Percentiles rank a stretch among this genome's conserved stretches.
Evolutionary conservation across 2,329 filamentous ascomycete species (phyloP).

Genomic region (Bipolaris gigantea): DNA sequence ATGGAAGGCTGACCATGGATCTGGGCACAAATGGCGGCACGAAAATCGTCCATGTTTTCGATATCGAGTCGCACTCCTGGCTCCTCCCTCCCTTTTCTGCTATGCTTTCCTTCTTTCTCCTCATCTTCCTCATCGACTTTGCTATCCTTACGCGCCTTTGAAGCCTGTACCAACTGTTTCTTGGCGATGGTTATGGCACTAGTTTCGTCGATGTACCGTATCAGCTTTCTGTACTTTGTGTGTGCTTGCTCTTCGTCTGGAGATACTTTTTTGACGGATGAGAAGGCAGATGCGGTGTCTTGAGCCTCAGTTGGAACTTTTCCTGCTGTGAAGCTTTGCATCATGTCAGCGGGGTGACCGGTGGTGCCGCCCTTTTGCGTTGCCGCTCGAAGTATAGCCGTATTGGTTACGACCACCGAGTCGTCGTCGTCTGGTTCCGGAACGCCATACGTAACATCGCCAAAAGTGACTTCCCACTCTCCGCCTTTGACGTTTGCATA

Average conservation of each 20-base stretch:
- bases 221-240: slow-evolving; percentile 47
- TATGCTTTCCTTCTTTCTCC: slow-evolving; percentile 20
- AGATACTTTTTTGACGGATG: slow-evolving; percentile 48
- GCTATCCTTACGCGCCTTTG: slow-evolving; percentile 29
- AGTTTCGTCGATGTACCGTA: slow-evolving; percentile 40
- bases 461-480: slow-evolving; percentile 56
- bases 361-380: slow-evolving; percentile 12
- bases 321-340: slow-evolving; percentile 47
- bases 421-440: slow-evolving; percentile 44
- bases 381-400: slow-evolving; percentile 52
- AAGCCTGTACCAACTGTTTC: slow-evolving; percentile 27
- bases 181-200: slow-evolving; percentile 36
- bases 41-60: slow-evolving; percentile 47
- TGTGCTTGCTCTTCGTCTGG: slow-evolving; percentile 51
- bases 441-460: slow-evolving; percentile 29
- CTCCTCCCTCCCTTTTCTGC: slow-evolving; percentile 3
- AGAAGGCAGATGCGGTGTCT: slow-evolving; percentile 41
- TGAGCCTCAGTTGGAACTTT: slow-evolving; percentile 35
- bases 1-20: slow-evolving; percentile 54
- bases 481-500: slow-evolving; percentile 59
- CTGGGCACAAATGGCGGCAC: slow-evolving; percentile 55
- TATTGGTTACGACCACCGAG: slow-evolving; percentile 50
- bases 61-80: slow-evolving; percentile 34
- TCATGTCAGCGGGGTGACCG: slow-evolving; percentile 23
- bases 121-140: slow-evolving; percentile 30